Evolutionary conservation across 768 basidiomycete species (phyloP), one percentile per base, ranked within the genome.

Genomic region (Kwoniella dejecticola): DNA sequence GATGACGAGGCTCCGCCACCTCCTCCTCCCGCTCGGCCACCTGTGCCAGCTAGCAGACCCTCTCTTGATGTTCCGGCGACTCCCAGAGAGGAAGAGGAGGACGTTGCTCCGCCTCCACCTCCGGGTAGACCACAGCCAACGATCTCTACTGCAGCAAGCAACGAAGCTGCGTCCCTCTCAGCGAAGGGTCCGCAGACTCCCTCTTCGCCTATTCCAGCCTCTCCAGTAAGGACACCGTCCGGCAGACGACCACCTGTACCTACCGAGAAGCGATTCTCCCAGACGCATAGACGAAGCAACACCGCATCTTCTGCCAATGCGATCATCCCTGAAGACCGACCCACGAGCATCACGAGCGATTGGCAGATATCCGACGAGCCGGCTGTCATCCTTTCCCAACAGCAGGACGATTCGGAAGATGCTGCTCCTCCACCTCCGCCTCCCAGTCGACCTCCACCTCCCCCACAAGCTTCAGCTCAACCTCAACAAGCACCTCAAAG

Each of bases 361-460:
- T 54, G 38, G 36, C 47, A 54, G 24, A 41, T 68, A 26, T 52
- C 56, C 2, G 62, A 71, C n/a, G 74, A 76, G 44, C 68, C 71
- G 13, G 67, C 62, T 4, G 55, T 56, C 1, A 60, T 63, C 26
- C 38, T 58, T 44, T 53, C 55, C 19, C 36, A 49, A 26, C 60
- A 46, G 42, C 5, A 23, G 24, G 58, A 60, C 17, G 23, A 29
- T 40, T 19, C 41, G 15, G 60, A 59, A 12, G 60, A 64, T 12
- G 53, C 84, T 1, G 84, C 84, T 3, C 82, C 76, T 19, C 75
- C 83, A 2, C 79, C 83, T 10, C 84, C 84, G 0, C 85, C 87
- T 11, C 80, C 81, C 27, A 74, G 80, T 0, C 81, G 83, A 15
- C 82, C 85, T 1, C 68, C 82, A 15, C 75, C 79, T 1, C 75